These are phyloP conservation scores for Leucaena leucocephala DNA, from an alignment of 306 rosid genomes.

Conservation along the genomic window DNA sequence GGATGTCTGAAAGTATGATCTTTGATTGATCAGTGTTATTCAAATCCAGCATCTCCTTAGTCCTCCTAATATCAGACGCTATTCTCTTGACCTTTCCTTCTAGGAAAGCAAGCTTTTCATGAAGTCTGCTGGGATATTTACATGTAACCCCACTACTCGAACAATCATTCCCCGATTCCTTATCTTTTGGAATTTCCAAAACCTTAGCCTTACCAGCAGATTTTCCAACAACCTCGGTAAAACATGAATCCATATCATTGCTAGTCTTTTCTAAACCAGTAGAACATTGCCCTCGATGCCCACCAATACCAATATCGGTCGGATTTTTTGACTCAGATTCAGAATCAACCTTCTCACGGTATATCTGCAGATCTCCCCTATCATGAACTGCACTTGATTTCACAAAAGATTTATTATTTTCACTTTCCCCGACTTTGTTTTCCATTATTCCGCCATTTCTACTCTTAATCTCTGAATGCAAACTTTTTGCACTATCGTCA, in stretches of 20 bases:
- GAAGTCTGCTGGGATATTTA: slow-evolving; percentile 77
- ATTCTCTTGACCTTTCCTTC: slow-evolving; percentile 98
- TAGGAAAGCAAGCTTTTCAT: slow-evolving; percentile 89
- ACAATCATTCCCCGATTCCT: slow-evolving; percentile 33
- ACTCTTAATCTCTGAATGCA: background rate
- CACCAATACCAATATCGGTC: background rate
- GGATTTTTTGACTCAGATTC: slow-evolving; percentile 3
- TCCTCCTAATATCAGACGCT: slow-evolving; percentile 87
- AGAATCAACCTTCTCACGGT: slow-evolving; percentile 14
- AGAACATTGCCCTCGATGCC: background rate
- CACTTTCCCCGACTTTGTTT: slow-evolving; percentile 1
- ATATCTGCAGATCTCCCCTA: background rate
- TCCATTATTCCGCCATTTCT: background rate
- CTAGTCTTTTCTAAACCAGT: background rate
- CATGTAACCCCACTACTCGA: slow-evolving; percentile 15
- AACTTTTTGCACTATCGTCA: background rate
- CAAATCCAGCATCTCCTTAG: slow-evolving; percentile 89
- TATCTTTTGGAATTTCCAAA: slow-evolving; percentile 34
- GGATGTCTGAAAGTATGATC: slow-evolving; percentile 82
- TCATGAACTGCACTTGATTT: slow-evolving; percentile 2
- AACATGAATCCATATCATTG: background rate
- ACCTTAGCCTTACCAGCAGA: slow-evolving; percentile 8
- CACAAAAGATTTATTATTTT: slow-evolving; percentile 8
- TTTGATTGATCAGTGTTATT: slow-evolving; percentile 78
- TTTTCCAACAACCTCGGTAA: background rate